A percentile compares a stretch with the other conserved stretches of the same genome.
Evolutionary conservation across 2,329 filamentous ascomycete species (phyloP).

Genomic region (Trichoderma oligosporum): DNA sequence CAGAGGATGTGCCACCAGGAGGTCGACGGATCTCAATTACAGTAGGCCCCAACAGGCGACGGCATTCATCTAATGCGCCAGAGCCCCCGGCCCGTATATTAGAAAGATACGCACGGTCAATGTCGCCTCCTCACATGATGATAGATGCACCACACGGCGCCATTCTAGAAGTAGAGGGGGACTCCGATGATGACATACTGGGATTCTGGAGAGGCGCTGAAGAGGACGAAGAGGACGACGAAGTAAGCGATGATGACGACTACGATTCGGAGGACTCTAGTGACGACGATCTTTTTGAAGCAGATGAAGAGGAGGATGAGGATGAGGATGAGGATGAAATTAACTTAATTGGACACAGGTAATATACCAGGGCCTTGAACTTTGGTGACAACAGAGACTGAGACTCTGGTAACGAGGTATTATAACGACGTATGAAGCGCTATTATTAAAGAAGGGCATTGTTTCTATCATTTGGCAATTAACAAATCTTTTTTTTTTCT

Average conservation of each 20-base stretch:
- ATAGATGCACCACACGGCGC: constrained; percentile 28
- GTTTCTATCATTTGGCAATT: background rate
- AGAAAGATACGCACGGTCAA: constrained; percentile 44
- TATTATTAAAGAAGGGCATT: background rate
- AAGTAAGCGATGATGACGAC: constrained; percentile 21
- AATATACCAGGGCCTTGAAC: constrained; percentile 21
- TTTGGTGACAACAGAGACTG: background rate
- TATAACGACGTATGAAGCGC: background rate
- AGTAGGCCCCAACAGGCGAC: constrained; percentile 30
- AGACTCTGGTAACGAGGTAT: background rate
- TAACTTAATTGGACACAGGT: constrained; percentile 48
- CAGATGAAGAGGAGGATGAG: constrained; percentile 43
- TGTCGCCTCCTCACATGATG: constrained; percentile 37
- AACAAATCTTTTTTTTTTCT: background rate
- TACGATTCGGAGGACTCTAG: constrained; percentile 50
- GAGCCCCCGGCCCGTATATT: constrained; percentile 34
- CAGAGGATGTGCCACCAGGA: background rate
- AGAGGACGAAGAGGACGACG: constrained; percentile 46
- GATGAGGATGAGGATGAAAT: constrained; percentile 52
- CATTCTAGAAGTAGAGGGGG: constrained; percentile 36
- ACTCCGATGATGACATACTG: constrained; percentile 54
- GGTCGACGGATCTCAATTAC: constrained; percentile 26
- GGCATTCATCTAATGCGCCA: constrained; percentile 39
- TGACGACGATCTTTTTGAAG: constrained; percentile 42
- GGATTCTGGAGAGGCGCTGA: constrained; percentile 53